These are phyloP conservation scores for Aspergillus pseudoviridinutans DNA, from an alignment of 2,329 filamentous ascomycete species.

Conservation along the genomic window DNA sequence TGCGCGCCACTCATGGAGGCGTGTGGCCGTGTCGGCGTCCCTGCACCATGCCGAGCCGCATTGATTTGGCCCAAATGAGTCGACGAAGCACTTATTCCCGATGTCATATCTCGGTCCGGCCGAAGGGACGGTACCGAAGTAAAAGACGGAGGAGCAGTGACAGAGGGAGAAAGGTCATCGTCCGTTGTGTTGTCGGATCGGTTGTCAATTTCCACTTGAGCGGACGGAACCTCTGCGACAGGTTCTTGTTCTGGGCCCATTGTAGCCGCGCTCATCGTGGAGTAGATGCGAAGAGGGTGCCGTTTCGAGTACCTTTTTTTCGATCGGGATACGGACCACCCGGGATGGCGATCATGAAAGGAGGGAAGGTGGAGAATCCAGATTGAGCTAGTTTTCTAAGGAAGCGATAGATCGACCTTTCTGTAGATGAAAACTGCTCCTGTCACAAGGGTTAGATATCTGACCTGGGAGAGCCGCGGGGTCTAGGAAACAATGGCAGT, in stretches of 20 bases:
- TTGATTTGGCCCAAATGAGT: constrained; percentile 75
- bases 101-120: constrained; percentile 19
- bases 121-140: constrained; percentile 26
- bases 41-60: constrained; percentile 53
- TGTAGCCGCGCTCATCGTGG: constrained; percentile 1
- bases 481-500: background rate
- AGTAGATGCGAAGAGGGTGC: background rate
- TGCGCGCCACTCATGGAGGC: constrained; percentile 35
- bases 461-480: background rate
- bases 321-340: background rate
- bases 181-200: constrained; percentile 17
- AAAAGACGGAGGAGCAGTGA: constrained; percentile 31
- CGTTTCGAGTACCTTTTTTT: background rate
- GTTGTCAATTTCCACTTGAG: constrained; percentile 17
- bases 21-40: constrained; percentile 22
- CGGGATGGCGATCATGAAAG: background rate
- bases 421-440: background rate
- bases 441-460: background rate
- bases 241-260: constrained; percentile 21
- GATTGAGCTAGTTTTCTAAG: constrained; percentile 1
- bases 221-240: constrained; percentile 17
- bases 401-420: background rate
- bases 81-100: constrained; percentile 72
- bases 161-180: constrained; percentile 16
- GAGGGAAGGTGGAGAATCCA: background rate